These are phyloP conservation scores for Euphorbia celastroides DNA, from an alignment of 441 rosid species.

Conservation along the genomic window DNA sequence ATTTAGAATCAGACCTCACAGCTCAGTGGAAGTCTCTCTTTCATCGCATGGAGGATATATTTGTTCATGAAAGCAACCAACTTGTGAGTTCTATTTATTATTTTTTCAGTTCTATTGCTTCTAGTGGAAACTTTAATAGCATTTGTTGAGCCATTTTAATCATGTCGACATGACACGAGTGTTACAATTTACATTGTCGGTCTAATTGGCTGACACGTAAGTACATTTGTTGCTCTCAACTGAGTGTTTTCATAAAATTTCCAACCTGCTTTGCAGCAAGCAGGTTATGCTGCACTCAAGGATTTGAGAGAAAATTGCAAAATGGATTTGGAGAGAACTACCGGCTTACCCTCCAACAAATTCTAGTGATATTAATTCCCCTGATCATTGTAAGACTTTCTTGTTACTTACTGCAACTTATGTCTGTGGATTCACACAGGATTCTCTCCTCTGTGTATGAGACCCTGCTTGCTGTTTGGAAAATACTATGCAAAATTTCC, in stretches of 20 bases:
- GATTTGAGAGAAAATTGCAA: conserved; percentile 78
- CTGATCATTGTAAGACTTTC: conserved; percentile 20
- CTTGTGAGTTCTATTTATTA: conserved; percentile 53
- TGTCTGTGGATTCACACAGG: conserved; percentile 12
- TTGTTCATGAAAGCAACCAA: conserved; percentile 61
- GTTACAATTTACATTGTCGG: neutral
- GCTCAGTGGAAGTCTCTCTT: conserved; percentile 83
- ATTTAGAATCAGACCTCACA: conserved; percentile 52
- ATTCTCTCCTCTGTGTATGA: neutral
- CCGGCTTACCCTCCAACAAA: conserved; percentile 40
- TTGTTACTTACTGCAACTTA: conserved; percentile 12
- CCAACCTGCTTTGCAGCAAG: conserved; percentile 47
- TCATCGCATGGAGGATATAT: conserved; percentile 70
- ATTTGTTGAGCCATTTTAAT: neutral
- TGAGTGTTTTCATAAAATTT: neutral
- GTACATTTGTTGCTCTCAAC: neutral
- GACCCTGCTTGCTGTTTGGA: conserved; percentile 12
- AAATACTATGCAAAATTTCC: neutral
- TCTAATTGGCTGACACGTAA: neutral
- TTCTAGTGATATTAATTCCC: conserved; percentile 19
- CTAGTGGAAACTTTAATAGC: no score
- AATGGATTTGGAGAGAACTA: conserved; percentile 54
- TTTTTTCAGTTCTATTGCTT: neutral
- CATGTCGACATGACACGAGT: neutral
- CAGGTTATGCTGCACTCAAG: conserved; percentile 41